Evolutionary conservation across 805 yeast species (phyloP), one percentile per base, ranked within the genome.

Genomic region (Metschnikowia similis): DNA sequence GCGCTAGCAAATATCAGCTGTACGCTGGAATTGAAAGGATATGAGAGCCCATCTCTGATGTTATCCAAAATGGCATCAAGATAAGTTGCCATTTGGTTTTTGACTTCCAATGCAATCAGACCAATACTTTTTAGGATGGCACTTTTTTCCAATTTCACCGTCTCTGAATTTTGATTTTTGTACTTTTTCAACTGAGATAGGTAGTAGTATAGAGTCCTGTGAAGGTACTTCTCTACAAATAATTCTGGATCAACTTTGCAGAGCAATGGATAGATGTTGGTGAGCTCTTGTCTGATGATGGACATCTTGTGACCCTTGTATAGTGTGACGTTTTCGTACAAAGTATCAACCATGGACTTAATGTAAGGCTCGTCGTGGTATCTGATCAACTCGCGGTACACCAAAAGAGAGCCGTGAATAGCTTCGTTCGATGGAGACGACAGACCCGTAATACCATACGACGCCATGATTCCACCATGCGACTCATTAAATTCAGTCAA

Each of bases 371-470:
- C 94, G 14, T 87, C 86, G 54, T 83, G 78, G 47, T 72, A 72
- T 43, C 77, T 71, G 11, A 91, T 77, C 14, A 92, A 72, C 64
- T 89, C 97, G 31, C 94, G 76, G 63, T 83, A 90, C 0, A 88
- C 94, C 36, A 92, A 70, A 21, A 92, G 70, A 0, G 96, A 81
- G 0, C 96, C 97, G 65, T 92, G 98, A n/a, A 89, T 79, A 2
- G 85, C 74, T 53, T 90, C 97, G 16, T 80, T 60, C 4, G 72
- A 56, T 35, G 63, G 70, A 8, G 63, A 48, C 6, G 64, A 41
- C 13, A 54, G 36, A 14, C 47, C 48, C 7, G 55, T 46, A 16
- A 50, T 40, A 26, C 43, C 44, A 42, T 54, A 52, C 3, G 51
- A 41, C 6, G 49, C 27, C 17, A 45, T 34, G 9, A 34, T 29